These are phyloP conservation scores for Nicotiana paniculata DNA, from an alignment of 257 asterid genomes.

Conservation along the genomic window DNA sequence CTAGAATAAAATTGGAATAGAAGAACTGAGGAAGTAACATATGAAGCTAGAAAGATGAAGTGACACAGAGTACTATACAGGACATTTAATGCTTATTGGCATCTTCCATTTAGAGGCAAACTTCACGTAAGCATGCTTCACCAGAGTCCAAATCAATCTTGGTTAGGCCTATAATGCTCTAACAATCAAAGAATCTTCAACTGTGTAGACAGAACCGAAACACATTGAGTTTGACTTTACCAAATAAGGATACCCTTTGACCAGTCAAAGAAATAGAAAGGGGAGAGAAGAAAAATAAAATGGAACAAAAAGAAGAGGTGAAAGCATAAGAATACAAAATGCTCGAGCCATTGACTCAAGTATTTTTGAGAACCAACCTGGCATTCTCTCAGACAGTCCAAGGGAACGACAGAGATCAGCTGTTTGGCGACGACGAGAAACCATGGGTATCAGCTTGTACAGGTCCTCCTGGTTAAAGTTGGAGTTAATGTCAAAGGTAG, in stretches of 20 bases:
- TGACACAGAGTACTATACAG: background rate
- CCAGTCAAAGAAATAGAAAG: background rate
- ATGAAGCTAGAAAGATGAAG: background rate
- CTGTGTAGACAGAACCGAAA: background rate
- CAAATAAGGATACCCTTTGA: background rate
- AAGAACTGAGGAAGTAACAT: background rate
- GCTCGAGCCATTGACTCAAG: background rate
- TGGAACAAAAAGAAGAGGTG: background rate
- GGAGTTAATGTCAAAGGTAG: constrained; percentile 82
- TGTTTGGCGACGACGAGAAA: constrained; percentile 94
- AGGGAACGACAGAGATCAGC: constrained; percentile 94
- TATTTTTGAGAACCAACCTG: constrained; percentile 44
- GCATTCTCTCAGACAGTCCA: constrained; percentile 89
- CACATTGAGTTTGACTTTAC: background rate
- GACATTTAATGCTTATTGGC: background rate
- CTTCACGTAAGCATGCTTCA: background rate
- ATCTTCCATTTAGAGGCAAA: background rate
- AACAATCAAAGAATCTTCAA: background rate
- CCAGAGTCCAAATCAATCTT: background rate
- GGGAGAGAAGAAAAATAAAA: background rate
- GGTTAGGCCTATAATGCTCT: background rate
- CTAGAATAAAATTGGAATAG: background rate
- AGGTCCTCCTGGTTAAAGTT: constrained; percentile 72
- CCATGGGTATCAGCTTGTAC: constrained; percentile 92
- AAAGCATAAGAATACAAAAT: background rate